Conservation (phyloP, 345 rosid species). For the Isatis tinctoria region DNA sequence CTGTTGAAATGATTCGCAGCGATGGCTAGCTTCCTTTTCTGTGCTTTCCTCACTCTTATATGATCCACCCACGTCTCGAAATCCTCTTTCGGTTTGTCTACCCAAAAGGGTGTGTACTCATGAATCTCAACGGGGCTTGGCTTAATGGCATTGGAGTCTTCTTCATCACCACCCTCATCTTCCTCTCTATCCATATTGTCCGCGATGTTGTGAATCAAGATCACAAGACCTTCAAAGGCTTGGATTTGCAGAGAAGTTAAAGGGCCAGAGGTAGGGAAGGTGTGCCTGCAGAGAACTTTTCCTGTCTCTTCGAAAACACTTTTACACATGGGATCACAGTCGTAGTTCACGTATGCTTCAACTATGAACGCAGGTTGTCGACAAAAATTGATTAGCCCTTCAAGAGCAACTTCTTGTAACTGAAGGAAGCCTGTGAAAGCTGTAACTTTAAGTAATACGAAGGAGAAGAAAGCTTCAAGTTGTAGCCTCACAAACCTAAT, state of each 20-base stretch:
- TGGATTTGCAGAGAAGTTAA: slow-evolving; percentile 63
- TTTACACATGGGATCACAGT: slow-evolving; percentile 64
- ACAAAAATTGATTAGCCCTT: slow-evolving; percentile 79
- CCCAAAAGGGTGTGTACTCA: slow-evolving; percentile 72
- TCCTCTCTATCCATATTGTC: slow-evolving; percentile 59
- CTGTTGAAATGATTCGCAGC: slow-evolving; percentile 76
- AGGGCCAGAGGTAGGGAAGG: slow-evolving; percentile 69
- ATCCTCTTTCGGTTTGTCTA: slow-evolving; percentile 56
- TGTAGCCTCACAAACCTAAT: slow-evolving; percentile 77
- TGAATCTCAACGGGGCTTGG: slow-evolving; percentile 53
- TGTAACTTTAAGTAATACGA: slow-evolving; percentile 55
- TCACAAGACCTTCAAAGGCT: slow-evolving; percentile 89
- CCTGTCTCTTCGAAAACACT: slow-evolving; percentile 71
- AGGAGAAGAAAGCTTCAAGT: slow-evolving; percentile 83
- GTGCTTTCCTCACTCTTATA: slow-evolving; percentile 61
- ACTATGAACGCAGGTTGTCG: slow-evolving; percentile 72
- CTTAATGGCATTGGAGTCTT: slow-evolving; percentile 38
- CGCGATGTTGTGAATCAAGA: slow-evolving; percentile 73
- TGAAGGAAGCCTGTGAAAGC: slow-evolving; percentile 41
- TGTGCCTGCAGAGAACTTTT: slow-evolving; percentile 74
- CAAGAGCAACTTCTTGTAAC: slow-evolving; percentile 82
- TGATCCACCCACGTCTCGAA: slow-evolving; percentile 60
- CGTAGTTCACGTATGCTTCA: slow-evolving; percentile 83
- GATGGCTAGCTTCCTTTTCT: slow-evolving; percentile 62
- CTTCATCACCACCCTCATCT: slow-evolving; percentile 21